Evolutionary conservation across 2,329 filamentous ascomycete species (phyloP), one percentile per base, ranked within the genome.

Genomic region (Colletotrichum caudatum): DNA sequence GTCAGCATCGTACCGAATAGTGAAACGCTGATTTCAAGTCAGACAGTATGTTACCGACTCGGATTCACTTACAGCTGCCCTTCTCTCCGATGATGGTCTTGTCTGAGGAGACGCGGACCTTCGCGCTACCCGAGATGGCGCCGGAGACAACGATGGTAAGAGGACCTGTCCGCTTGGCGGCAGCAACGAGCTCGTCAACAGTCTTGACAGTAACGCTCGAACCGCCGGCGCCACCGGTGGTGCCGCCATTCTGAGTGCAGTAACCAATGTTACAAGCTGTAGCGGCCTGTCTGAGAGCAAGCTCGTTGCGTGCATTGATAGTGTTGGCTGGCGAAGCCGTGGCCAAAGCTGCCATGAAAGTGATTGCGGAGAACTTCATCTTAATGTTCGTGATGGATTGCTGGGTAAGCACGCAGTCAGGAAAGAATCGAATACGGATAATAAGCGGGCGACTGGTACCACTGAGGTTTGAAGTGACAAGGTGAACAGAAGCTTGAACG

Each of bases 41-140:
- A 20, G 14, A 18, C 16, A 46, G 12, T 16, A 8, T 3, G 39
- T 8, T 1, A 1, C 0, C 6, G 29, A 2, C 1, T 26, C 2
- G 1, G 3, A 0, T 16, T 12, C 6, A 72, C 70, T 70, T 65
- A 74, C 72, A 74, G 66, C 70, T 73, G 46, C 76, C 76, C 29
- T 74, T 61, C 53, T 75, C 78, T 59, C 82, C 83, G 53, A 85
- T 78, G 69, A 84, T 82, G 58, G 77, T 82, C 74, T 82, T 84
- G 76, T 84, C 81, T 59, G 80, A 81, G 16, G 81, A 80, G 26
- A 84, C 60, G 74, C 79, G 44, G 46, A 75, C 75, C 0, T 54
- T 73, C 12, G 76, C 75, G 33, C 60, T 75, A 9, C 78, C 78
- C 1, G 74, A 73, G 29, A 80, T 74, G 56, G 76, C 71, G 14